Conservation (phyloP, 441 rosid genomes). For the Arabidopsis lyrata region DNA sequence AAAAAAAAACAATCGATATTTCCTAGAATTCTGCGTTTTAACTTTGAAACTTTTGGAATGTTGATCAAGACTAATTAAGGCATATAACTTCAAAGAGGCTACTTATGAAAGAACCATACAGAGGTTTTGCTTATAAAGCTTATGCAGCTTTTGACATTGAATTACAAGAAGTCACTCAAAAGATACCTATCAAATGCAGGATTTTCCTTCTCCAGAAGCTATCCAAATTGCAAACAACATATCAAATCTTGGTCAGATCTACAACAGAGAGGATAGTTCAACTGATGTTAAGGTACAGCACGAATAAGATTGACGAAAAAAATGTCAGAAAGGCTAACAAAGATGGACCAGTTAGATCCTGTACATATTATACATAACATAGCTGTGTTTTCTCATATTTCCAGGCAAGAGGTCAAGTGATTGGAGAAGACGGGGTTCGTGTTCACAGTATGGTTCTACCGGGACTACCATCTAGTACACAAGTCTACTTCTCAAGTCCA, state of each 20-base stretch:
- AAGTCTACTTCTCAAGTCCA: constrained; percentile 83
- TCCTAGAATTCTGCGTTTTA: constrained; percentile 1
- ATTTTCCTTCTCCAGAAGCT: constrained; percentile 85
- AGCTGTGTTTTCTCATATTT: constrained; percentile 8
- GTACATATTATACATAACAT: constrained; percentile 9
- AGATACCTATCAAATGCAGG: constrained; percentile 55
- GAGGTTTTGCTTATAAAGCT: neutral
- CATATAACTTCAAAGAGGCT: neutral
- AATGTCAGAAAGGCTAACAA: neutral
- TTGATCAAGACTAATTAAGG: neutral
- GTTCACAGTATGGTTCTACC: constrained; percentile 96
- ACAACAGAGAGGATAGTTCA: constrained; percentile 80
- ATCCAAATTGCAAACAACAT: constrained; percentile 80
- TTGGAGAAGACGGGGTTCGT: constrained; percentile 92
- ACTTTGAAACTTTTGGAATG: neutral
- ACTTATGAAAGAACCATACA: neutral
- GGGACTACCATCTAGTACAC: constrained; percentile 86
- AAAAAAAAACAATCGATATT: neutral
- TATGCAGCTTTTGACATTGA: constrained; percentile 20
- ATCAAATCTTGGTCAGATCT: constrained; percentile 84
- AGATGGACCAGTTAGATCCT: constrained; percentile 7
- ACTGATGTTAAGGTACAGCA: constrained; percentile 70
- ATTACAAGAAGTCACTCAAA: constrained; percentile 16
- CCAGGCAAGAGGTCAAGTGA: constrained; percentile 90
- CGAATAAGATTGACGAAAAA: constrained; percentile 1